Base-by-base conservation (phyloP, 768 basidiomycete species). In the Crassisporium funariophilum region DNA sequence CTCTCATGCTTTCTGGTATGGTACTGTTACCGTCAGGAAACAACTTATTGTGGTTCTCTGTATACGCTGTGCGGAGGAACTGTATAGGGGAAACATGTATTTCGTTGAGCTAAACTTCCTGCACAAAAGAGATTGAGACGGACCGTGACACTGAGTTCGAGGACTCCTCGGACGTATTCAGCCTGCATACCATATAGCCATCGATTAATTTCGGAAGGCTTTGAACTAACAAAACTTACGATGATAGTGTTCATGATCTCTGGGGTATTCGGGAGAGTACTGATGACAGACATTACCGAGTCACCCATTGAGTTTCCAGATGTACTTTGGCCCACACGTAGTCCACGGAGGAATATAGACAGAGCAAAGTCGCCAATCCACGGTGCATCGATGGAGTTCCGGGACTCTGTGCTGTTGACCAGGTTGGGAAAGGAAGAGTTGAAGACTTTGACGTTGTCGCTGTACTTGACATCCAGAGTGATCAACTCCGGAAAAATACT, bases 131-230 rank as follows among this genome's bases (percentile, higher is more conserved):
- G 36, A 36, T 7, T 24, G 15, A 2, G 3, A 41, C 55, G 41
- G 31, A 54, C 59, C 19, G 59, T 61, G 12, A 50, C 50, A 35
- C 59, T 56, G 40, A 61, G 53, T 42, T 61, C 59, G 39, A 58
- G 29, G n/a, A 58, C 54, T 22, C 57, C 57, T 38, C 52, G 35
- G 13, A 56, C 50, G 31, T 61, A 61, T 29, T 52, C 37, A 29
- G 44, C 50, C 58, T 57, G n/a, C n/a, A 33, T 4, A 25, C 4
- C 21, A 35, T 20, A 17, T n/a, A 4, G 20, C 29, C 9, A 34
- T n/a, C 11, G 25, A 23, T 33, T 16, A 17, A 24, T 19, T 15
- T 11, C 21, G 13, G 17, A 37, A 29, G n/a, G n/a, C n/a, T n/a
- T 13, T 9, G 11, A 3, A 4, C 25, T 27, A n/a, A 20, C 11